Conservation (phyloP, 352 stramenopile genomes). For the Phytophthora vignae region DNA sequence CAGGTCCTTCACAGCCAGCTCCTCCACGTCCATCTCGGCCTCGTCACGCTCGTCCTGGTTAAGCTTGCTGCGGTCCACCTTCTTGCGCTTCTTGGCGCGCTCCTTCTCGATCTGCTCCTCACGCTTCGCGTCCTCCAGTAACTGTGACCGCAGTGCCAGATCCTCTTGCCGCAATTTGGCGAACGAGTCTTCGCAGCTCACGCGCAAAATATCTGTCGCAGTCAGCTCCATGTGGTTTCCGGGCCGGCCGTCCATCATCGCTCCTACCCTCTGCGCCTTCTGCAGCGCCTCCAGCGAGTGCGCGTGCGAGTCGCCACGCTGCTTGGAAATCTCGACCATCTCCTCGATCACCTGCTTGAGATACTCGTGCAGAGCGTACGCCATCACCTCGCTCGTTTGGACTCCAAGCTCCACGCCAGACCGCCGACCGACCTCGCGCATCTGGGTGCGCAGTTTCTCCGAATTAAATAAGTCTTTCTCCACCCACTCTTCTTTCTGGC, state of each 20-base stretch:
- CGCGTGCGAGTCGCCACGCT: constrained; percentile 64
- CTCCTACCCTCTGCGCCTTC: constrained; percentile 44
- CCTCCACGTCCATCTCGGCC: constrained; percentile 87
- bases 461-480: constrained; percentile 87
- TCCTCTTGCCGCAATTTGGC: constrained; percentile 71
- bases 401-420: constrained; percentile 62
- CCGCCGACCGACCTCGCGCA: constrained; percentile 57
- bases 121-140: constrained; percentile 83
- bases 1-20: constrained; percentile 83
- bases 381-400: constrained; percentile 81
- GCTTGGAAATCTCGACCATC: constrained; percentile 85
- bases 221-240: constrained; percentile 58
- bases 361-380: constrained; percentile 85
- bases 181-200: constrained; percentile 89
- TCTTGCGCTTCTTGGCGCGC: constrained; percentile 88
- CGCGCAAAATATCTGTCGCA: constrained; percentile 81
- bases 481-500: constrained; percentile 81
- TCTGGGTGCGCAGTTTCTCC: constrained; percentile 62
- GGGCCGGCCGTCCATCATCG: constrained; percentile 18
- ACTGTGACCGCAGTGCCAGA: constrained; percentile 53
- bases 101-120: constrained; percentile 83
- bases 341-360: constrained; percentile 89
- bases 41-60: constrained; percentile 86
- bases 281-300: constrained; percentile 61
- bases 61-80: constrained; percentile 81